Conservation (phyloP, 306 rosid species). For the Carpinus fangiana region DNA sequence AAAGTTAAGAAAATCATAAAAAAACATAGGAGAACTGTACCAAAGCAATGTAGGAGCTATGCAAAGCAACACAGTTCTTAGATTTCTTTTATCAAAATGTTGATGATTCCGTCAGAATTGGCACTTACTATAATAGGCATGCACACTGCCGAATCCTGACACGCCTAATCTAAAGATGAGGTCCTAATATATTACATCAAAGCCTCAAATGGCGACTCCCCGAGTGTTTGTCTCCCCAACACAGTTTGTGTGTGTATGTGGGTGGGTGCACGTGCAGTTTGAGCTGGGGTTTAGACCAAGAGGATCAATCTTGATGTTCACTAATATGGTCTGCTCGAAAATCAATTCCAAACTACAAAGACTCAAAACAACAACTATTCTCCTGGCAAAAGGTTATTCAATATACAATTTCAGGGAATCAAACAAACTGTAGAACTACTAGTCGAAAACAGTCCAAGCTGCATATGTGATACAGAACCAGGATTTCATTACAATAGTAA, state of each 20-base stretch:
- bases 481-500: background rate
- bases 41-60: background rate
- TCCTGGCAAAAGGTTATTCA: background rate
- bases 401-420: background rate
- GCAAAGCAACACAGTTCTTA: background rate
- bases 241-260: background rate
- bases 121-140: background rate
- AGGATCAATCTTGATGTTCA: too few species aligned
- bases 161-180: background rate
- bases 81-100: background rate
- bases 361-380: background rate
- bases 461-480: background rate
- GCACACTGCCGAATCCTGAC: background rate
- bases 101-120: background rate
- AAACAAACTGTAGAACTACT: background rate
- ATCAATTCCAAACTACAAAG: background rate
- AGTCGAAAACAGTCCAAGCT: background rate
- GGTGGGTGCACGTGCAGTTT: background rate
- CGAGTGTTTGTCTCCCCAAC: background rate
- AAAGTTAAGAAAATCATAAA: conserved; percentile 13
- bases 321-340: too few species aligned
- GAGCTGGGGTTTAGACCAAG: background rate
- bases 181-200: background rate
- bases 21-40: background rate
- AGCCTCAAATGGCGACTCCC: background rate